Base-by-base conservation (phyloP, 1,139 yeast species). In the Hansenula lynferdii region DNA sequence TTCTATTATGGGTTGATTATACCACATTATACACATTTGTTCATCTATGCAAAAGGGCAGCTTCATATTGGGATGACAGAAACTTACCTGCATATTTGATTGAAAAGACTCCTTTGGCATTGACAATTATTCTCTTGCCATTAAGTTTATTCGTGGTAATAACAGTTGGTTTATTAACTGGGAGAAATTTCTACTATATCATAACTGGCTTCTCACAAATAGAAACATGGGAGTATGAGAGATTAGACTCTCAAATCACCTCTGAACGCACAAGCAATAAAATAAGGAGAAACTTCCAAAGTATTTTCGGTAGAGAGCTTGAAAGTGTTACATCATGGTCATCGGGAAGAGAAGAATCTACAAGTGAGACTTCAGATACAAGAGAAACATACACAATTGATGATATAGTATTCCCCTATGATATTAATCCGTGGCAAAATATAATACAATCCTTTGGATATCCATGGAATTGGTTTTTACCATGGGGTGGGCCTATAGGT, bases 141-240 rank as follows among this genome's bases (percentile, higher is more conserved):
- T 39, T 81, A 14, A 74, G 79, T 39, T 50, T 72, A 2, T 74
- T 89, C 50, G 80, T 89, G 2, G 59, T 74, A 23, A 53, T 78
- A 19, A 68, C 89, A 0, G 73, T 90, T 4, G 56, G 69, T 0
- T 52, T 85, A 5, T 67, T 92, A 40, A 65, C 80, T 21, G 41
- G 80, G 3, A 70, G 96, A 44, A 82, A 90, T 42, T 26, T 82
- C 4, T 59, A 68, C 38, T 78, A 81, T 52, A 65, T 77, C 47
- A 51, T 74, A 38, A 65, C 68, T 29, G 96, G 97, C n/a, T 82
- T 77, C 73, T 80, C 97, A 3, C 95, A 87, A 58, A 90, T 92
- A 42, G 98, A 92, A 60, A 68, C 74, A 3, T 92, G 98, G 98
- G 97, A 92, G 53, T 64, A 72, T 63, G 97, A 92, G 48, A 70